phyloP scores from a whole-genome alignment of 257 asterid genomes.

The Capsicum chinense region DNA sequence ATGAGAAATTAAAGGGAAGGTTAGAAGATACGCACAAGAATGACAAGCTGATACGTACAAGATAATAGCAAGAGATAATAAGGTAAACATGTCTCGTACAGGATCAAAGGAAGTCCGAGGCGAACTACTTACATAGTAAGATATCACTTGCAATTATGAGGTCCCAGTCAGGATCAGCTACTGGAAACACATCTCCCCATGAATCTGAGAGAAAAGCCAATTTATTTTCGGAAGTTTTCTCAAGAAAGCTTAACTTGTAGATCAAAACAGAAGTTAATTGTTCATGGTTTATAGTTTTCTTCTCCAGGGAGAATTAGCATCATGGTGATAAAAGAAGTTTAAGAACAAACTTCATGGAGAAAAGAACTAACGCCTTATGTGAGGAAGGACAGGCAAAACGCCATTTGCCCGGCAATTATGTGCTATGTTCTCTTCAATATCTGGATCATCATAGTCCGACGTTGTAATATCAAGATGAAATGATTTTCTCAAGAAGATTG shows the following conservation, averaged over 20 bases:
- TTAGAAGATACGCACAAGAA: not conserved
- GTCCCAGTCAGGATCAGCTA: conserved; percentile 74
- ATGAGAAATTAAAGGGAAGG: not conserved
- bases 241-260: not conserved
- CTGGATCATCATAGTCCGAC: conserved; percentile 94
- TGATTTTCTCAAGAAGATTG: conserved; percentile 73
- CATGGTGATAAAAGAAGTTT: not conserved
- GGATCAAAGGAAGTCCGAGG: not conserved
- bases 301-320: not conserved
- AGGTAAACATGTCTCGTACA: not conserved
- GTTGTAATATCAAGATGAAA: conserved; percentile 76
- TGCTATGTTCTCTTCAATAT: conserved; percentile 82
- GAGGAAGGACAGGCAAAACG: conserved; percentile 74
- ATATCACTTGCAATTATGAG: conserved; percentile 93
- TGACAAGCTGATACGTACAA: not conserved
- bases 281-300: not conserved
- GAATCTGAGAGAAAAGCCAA: conserved; percentile 61
- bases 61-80: not conserved
- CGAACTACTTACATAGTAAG: conserved; percentile 66
- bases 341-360: not conserved
- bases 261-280: not conserved
- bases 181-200: conserved; percentile 89
- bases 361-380: conserved; percentile 68
- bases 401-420: conserved; percentile 76
- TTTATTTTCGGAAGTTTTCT: not conserved